Evolutionary conservation across 2,329 filamentous ascomycete genomes (phyloP), one percentile per base, ranked within the genome.

Genomic region (Peltaster fructicola): DNA sequence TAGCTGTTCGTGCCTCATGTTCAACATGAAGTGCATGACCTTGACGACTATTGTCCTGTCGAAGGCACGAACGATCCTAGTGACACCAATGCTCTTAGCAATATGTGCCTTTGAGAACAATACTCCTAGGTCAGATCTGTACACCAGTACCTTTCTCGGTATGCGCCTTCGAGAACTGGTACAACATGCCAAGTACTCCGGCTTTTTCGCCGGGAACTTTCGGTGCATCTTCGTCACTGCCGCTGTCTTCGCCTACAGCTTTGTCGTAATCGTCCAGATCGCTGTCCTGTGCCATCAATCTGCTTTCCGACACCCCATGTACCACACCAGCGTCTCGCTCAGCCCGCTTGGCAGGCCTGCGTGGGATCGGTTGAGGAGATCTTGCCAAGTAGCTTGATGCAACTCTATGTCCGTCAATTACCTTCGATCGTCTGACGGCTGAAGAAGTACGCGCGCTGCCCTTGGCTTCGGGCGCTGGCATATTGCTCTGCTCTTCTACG

Each of bases 111-210:
- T n/a, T n/a, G n/a, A n/a, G n/a, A n/a, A n/a, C n/a, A n/a, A n/a
- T n/a, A n/a, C n/a, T n/a, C n/a, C n/a, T n/a, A n/a, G n/a, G n/a
- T n/a, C n/a, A n/a, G n/a, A n/a, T n/a, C n/a, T n/a, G n/a, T n/a
- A n/a, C n/a, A 8, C 23, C 44, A 11, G 36, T 32, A 4, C 54
- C 33, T 53, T 50, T 26, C 54, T 59, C 58, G 14, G 57, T 58
- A 34, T 68, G 64, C 17, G 65, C 68, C 47, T 66, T 69, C 33
- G 71, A 67, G 39, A 75, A 75, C 40, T 77, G 68, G 43, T 72
- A 66, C 29, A 77, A 56, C 36, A 77, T 46, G 6, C 71, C 71
- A 30, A 77, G 47, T 4, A 76, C 70, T 2, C 71, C 71, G 2
- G 57, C 60, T 4, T 60, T 59, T 16, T 41, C 51, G 15, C 44